Evolutionary conservation across 176 grass and related monocot species (phyloP).

Genomic region (Hordeum marinum): DNA sequence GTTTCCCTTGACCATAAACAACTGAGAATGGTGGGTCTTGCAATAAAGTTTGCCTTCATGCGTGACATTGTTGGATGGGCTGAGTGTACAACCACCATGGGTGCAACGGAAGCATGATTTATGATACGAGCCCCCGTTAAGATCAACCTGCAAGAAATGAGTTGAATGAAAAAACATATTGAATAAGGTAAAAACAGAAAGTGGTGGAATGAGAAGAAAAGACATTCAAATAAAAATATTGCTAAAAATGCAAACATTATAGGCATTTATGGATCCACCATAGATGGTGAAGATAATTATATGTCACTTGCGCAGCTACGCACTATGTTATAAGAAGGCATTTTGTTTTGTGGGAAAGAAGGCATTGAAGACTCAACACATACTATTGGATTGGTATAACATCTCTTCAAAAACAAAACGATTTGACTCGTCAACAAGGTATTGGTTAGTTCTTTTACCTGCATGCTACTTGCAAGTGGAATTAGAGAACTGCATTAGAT

Average conservation of each 20-base stretch:
- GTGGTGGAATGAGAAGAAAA: background rate
- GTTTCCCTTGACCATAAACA: constrained; percentile 90
- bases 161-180: background rate
- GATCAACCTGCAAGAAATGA: constrained; percentile 47
- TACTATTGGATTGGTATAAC: background rate
- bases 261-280: background rate
- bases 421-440: background rate
- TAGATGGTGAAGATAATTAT: background rate
- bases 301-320: background rate
- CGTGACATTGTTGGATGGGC: constrained; percentile 64
- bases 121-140: constrained; percentile 80
- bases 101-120: constrained; percentile 90
- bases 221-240: background rate
- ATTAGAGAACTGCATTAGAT: background rate
- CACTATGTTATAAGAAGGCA: background rate
- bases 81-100: constrained; percentile 84
- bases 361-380: background rate
- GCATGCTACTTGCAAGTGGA: background rate
- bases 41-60: constrained; percentile 95
- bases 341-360: background rate
- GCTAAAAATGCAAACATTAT: background rate
- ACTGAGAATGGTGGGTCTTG: constrained; percentile 85
- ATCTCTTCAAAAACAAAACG: background rate
- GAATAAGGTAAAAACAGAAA: background rate
- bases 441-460: background rate